phyloP scores from a whole-genome alignment of 2,329 filamentous ascomycete species.

The Diaporthe australafricana region DNA sequence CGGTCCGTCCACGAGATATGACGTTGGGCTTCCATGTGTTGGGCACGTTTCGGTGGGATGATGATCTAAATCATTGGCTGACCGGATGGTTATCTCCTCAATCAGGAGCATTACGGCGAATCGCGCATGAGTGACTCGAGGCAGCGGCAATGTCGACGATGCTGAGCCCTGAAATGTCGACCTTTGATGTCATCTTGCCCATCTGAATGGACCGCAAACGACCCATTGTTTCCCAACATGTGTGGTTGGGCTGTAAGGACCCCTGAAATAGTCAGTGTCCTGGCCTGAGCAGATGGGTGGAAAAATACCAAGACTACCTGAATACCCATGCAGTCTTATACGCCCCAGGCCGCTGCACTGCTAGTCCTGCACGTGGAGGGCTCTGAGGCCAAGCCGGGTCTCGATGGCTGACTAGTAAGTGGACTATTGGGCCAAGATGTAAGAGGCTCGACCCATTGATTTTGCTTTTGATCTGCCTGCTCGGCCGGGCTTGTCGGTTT shows the following conservation, averaged over 20 bases:
- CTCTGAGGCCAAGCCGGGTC: not conserved
- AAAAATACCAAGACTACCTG: not conserved
- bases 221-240: not conserved
- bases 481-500: not conserved
- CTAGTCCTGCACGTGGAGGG: no score
- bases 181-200: not conserved
- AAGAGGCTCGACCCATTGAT: not conserved
- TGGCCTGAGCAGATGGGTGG: not conserved
- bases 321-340: not conserved
- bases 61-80: not conserved
- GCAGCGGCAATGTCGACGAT: not conserved
- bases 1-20: conserved; percentile 3
- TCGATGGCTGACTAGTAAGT: not conserved
- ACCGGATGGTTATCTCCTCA: not conserved
- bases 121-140: not conserved
- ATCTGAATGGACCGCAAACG: not conserved
- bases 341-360: not conserved
- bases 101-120: conserved; percentile 3
- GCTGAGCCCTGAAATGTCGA: not conserved
- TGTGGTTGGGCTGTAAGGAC: not conserved
- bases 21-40: not conserved
- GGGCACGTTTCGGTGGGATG: not conserved
- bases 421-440: conserved; percentile 9
- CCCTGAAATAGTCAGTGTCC: not conserved
- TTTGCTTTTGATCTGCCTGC: not conserved